Evolutionary conservation across 2,329 filamentous ascomycete species (phyloP), one percentile per base, ranked within the genome.

Genomic region (Cercospora berteroae): DNA sequence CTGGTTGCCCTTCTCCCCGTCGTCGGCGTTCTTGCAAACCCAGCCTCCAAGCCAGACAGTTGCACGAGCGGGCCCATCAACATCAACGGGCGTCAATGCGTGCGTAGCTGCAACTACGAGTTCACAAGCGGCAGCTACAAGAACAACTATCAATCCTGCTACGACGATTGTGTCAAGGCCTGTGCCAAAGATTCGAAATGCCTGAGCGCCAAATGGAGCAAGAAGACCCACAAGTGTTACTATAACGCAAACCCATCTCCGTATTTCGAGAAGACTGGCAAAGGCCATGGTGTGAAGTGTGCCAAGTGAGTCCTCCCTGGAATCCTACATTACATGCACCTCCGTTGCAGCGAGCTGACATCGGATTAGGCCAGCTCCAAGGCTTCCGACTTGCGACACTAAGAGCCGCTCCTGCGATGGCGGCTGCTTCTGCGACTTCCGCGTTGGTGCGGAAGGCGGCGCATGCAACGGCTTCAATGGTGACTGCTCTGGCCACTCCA

Each of bases 121-220:
- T 62, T 62, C 42, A 62, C 60, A 8, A 62, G 60, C 2, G 42
- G 60, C 20, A 62, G 60, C 42, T 62, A 62, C 42, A 62, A 33
- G 42, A 25, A 44, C 20, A 23, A 62, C 42, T 62, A 31, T 27
- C 23, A 50, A 52, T 62, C 60, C 10, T 52, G 60, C 25, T 62
- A 27, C 18, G 36, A 48, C 16, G 60, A 62, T 4, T 62, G 60
- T 62, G 20, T 42, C 8, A 39, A 27, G n/a, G 60, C 42, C 42
- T 62, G 60, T 16, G 42, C 60, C 25, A 31, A 33, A 33, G 60
- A 62, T 39, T 29, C 25, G 16, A 18, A 39, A 23, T 62, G 60
- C 18, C 39, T 18, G 1, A 50, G 18, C 18, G 60, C 60, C 2
- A 44, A 42, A 16, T 50, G 60, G 60, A 62, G 44, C 20, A 48